These are phyloP conservation scores for Nannochloropsis gaditana DNA, from an alignment of 108 stramenopile species.

Conservation along the genomic window DNA sequence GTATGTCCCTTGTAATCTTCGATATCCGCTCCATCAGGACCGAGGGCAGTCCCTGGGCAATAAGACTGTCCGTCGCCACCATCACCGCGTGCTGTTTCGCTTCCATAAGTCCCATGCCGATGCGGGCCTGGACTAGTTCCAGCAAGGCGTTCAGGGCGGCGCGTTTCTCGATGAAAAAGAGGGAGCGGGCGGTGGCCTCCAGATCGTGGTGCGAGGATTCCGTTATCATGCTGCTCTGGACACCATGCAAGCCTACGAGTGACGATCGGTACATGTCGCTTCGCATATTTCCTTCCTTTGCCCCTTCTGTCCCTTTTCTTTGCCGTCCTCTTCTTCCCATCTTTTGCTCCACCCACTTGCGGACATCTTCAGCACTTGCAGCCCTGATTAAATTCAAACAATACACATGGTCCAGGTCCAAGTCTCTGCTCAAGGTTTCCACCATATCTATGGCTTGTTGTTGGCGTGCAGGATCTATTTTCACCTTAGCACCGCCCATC, in stretches of 20 bases:
- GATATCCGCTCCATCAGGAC: neutral
- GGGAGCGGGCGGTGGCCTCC: neutral
- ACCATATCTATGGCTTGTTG: neutral
- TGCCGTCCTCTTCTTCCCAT: neutral
- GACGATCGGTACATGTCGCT: neutral
- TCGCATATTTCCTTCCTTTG: too few species aligned
- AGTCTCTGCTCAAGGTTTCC: neutral
- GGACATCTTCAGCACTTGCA: neutral
- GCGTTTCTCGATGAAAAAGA: slow-evolving; percentile 16
- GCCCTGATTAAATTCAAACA: slow-evolving; percentile 8
- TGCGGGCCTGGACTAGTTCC: slow-evolving; percentile 10
- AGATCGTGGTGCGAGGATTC: slow-evolving; percentile 5
- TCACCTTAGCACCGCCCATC: neutral
- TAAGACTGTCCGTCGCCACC: neutral
- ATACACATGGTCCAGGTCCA: slow-evolving; percentile 1
- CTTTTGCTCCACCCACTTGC: neutral
- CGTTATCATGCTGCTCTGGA: neutral
- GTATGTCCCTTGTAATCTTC: neutral
- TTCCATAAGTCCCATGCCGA: neutral
- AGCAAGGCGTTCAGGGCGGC: neutral
- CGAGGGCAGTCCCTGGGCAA: neutral
- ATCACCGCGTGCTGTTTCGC: neutral
- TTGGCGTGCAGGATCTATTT: neutral
- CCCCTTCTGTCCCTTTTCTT: neutral
- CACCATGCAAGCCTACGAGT: neutral